phyloP scores from a whole-genome alignment of 352 stramenopile genomes.

The Aphanomyces astaci region DNA sequence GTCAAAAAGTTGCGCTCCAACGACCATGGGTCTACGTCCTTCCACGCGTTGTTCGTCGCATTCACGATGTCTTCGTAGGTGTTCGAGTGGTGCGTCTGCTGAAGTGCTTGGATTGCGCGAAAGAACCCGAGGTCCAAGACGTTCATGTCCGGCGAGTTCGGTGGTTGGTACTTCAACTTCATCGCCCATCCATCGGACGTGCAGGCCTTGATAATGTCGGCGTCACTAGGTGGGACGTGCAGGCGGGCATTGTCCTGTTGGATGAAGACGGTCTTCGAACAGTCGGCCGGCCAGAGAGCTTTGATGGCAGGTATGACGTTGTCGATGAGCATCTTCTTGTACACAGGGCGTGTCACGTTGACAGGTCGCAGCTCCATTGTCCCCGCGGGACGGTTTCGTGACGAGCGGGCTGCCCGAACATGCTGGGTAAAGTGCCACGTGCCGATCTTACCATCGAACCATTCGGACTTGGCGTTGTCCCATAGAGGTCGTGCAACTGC shows the following conservation, averaged over 20 bases:
- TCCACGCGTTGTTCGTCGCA: neutral
- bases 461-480: neutral
- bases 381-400: neutral
- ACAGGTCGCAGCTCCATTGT: neutral
- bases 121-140: neutral
- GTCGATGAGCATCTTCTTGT: neutral
- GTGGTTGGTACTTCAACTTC: neutral
- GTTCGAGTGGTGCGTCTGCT: neutral
- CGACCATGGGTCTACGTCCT: neutral
- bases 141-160: neutral
- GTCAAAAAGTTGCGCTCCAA: neutral
- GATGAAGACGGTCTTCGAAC: neutral
- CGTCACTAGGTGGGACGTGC: too few species aligned
- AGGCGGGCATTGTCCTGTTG: neutral
- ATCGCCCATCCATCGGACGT: neutral
- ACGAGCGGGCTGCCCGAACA: neutral
- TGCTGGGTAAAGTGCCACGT: neutral
- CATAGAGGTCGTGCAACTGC: neutral
- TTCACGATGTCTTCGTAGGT: neutral
- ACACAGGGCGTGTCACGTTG: neutral
- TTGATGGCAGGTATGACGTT: neutral
- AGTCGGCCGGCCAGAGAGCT: neutral
- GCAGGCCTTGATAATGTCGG: neutral
- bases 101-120: neutral
- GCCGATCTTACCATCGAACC: neutral